Evolutionary conservation across 148 eudicot genomes (phyloP).

Genomic region (Rhododendron williamsianum): DNA sequence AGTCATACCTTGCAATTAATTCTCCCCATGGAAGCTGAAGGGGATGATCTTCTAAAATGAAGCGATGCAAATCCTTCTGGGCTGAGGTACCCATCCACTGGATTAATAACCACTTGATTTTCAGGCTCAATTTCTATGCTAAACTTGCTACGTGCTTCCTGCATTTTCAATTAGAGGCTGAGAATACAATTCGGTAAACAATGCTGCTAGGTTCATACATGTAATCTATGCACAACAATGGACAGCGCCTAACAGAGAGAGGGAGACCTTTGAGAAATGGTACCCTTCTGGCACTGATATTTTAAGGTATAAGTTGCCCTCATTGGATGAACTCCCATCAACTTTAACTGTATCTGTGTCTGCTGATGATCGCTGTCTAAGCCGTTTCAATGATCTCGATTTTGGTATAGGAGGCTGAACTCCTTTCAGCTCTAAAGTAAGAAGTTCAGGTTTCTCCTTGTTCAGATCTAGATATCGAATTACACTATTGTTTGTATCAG

Average conservation of each 20-base stretch:
- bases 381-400: slow-evolving; percentile 66
- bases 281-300: slow-evolving; percentile 84
- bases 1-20: slow-evolving; percentile 77
- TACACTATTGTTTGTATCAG: slow-evolving; percentile 87
- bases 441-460: slow-evolving; percentile 44
- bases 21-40: slow-evolving; percentile 58
- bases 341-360: slow-evolving; percentile 55
- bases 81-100: slow-evolving; percentile 71
- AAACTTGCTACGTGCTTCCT: slow-evolving; percentile 96
- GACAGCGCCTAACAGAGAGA: slow-evolving; percentile 7
- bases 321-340: slow-evolving; percentile 59
- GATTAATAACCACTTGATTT: slow-evolving; percentile 56
- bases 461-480: slow-evolving; percentile 71
- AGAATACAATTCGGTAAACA: neutral
- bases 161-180: slow-evolving; percentile 13
- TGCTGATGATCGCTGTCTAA: slow-evolving; percentile 59
- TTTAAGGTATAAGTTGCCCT: slow-evolving; percentile 55
- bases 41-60: slow-evolving; percentile 59
- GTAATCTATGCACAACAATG: neutral
- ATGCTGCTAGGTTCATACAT: neutral
- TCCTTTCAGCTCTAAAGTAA: slow-evolving; percentile 81
- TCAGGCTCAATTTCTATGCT: slow-evolving; percentile 69
- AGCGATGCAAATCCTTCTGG: slow-evolving; percentile 72
- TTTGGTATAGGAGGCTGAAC: slow-evolving; percentile 70
- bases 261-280: slow-evolving; percentile 90